phyloP scores from a whole-genome alignment of 208 protist species.

The Leishmania guyanensis region DNA sequence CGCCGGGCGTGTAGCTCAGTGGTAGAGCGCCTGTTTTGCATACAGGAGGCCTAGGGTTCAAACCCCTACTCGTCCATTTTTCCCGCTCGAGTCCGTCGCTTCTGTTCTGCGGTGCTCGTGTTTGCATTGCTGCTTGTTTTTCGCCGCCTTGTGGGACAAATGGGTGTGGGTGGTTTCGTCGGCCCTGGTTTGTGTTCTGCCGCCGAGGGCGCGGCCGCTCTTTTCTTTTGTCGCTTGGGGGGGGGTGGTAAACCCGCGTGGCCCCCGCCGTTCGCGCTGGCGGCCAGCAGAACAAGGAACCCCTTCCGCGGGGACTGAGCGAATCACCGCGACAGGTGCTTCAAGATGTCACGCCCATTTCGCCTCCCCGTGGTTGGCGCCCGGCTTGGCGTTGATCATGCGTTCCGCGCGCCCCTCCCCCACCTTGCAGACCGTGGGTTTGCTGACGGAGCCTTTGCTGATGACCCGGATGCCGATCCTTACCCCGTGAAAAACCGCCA shows the following conservation, averaged over 20 bases:
- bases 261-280: too few species aligned
- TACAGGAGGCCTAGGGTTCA: constrained; percentile 88
- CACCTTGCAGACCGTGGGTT: constrained; percentile 13
- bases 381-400: constrained; percentile 17
- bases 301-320: background rate
- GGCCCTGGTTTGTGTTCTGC: too few species aligned
- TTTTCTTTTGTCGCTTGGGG: too few species aligned
- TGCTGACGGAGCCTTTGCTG: background rate
- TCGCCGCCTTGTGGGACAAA: too few species aligned
- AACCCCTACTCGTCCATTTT: constrained; percentile 79
- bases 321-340: constrained; percentile 3
- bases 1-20: constrained; percentile 79
- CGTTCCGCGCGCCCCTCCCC: constrained; percentile 6
- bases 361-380: constrained; percentile 24
- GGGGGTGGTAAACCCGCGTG: background rate
- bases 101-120: too few species aligned
- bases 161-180: too few species aligned
- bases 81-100: too few species aligned
- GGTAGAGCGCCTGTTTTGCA: constrained; percentile 90
- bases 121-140: too few species aligned
- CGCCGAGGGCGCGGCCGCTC: too few species aligned
- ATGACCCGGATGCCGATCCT: constrained; percentile 25
- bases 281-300: constrained; percentile 9
- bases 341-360: constrained; percentile 26
- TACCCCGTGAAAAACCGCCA: constrained; percentile 15